phyloP scores from a whole-genome alignment of 768 basidiomycete species.

The Serendipita indica region DNA sequence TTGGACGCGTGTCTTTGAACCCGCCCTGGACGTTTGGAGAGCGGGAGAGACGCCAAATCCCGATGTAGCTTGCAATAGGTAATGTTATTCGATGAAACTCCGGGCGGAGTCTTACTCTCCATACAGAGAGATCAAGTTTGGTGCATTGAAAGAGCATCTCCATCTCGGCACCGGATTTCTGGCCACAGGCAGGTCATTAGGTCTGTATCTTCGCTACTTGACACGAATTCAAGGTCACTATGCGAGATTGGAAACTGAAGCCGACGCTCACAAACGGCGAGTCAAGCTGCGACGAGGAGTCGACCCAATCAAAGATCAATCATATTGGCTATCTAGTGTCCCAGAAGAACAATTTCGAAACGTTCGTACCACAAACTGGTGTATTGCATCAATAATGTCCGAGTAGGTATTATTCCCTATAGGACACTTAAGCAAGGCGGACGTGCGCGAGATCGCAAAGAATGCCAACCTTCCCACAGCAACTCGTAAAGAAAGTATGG shows the following conservation, averaged over 20 bases:
- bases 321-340: slow-evolving; percentile 77
- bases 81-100: slow-evolving; percentile 12
- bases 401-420: slow-evolving; percentile 58
- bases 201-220: neutral
- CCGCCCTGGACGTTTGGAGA: slow-evolving; percentile 65
- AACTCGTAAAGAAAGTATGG: slow-evolving; percentile 73
- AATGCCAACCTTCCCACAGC: slow-evolving; percentile 54
- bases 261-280: slow-evolving; percentile 15
- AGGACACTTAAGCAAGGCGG: slow-evolving; percentile 44
- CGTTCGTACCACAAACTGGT: slow-evolving; percentile 16
- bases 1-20: slow-evolving; percentile 85
- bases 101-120: neutral
- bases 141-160: slow-evolving; percentile 59
- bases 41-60: slow-evolving; percentile 78
- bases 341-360: slow-evolving; percentile 45
- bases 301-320: slow-evolving; percentile 72
- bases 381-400: neutral
- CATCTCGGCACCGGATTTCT: slow-evolving; percentile 40
- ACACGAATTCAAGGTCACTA: slow-evolving; percentile 61
- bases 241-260: slow-evolving; percentile 48
- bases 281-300: slow-evolving; percentile 28
- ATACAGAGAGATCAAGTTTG: slow-evolving; percentile 78
- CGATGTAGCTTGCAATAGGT: slow-evolving; percentile 87
- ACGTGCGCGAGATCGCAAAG: slow-evolving; percentile 59
- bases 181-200: slow-evolving; percentile 53